Conservation (phyloP, 192 early-diverging fungal genomes). For the Cetraspora pellucida region DNA sequence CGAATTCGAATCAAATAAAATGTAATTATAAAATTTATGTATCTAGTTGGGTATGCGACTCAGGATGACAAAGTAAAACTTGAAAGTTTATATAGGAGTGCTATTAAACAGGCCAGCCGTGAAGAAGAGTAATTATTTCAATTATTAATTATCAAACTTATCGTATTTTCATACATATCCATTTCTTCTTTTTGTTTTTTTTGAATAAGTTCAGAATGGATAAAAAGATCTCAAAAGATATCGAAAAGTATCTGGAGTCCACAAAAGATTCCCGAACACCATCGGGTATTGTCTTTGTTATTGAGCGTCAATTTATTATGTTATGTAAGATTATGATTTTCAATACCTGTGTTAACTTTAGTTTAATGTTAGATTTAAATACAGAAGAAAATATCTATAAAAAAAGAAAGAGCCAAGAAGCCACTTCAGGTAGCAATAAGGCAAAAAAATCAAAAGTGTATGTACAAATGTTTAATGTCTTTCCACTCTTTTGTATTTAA, state of each 20-base stretch:
- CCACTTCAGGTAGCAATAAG: neutral
- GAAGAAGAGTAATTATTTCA: constrained; percentile 5
- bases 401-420: neutral
- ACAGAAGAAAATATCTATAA: neutral
- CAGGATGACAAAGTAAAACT: neutral
- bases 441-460: neutral
- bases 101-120: neutral
- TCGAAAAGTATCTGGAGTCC: neutral
- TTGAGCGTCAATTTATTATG: neutral
- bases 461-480: neutral
- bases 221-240: neutral
- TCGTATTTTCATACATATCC: neutral
- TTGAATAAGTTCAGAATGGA: neutral
- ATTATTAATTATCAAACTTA: neutral
- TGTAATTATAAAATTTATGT: neutral
- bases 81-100: neutral
- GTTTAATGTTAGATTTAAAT: neutral
- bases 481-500: neutral
- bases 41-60: neutral
- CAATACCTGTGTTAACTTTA: neutral
- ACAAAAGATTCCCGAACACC: neutral
- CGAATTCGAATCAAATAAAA: neutral
- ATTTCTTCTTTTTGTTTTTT: neutral
- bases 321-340: neutral
- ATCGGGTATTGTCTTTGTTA: neutral